Evolutionary conservation across 805 yeast genomes (phyloP).

Genomic region (Kodamaea restingae): DNA sequence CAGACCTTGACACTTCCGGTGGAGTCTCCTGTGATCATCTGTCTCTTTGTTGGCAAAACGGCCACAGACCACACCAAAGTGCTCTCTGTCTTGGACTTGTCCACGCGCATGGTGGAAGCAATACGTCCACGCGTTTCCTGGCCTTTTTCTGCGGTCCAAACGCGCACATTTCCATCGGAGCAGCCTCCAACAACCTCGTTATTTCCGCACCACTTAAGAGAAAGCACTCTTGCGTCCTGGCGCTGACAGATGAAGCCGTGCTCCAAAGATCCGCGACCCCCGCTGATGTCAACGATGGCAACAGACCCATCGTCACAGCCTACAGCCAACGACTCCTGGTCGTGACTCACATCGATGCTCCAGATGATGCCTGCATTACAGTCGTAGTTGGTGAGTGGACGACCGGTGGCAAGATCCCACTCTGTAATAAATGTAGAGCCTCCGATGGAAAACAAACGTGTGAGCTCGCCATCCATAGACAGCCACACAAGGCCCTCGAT

Average conservation of each 20-base stretch:
- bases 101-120: slow-evolving; percentile 86
- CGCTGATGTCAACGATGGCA: slow-evolving; percentile 76
- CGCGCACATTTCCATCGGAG: slow-evolving; percentile 86
- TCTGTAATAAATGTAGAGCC: slow-evolving; percentile 90
- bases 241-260: slow-evolving; percentile 73
- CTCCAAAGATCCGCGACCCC: slow-evolving; percentile 80
- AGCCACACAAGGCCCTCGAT: slow-evolving; percentile 90
- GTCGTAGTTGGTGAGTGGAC: slow-evolving; percentile 71
- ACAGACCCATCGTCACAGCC: slow-evolving; percentile 97
- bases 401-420: slow-evolving; percentile 78
- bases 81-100: slow-evolving; percentile 77
- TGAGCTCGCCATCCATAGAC: slow-evolving; percentile 38
- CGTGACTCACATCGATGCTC: slow-evolving; percentile 69
- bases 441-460: slow-evolving; percentile 86
- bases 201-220: slow-evolving; percentile 70
- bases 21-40: slow-evolving; percentile 93
- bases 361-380: slow-evolving; percentile 93
- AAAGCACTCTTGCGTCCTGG: slow-evolving; percentile 76
- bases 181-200: slow-evolving; percentile 83
- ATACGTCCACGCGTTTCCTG: slow-evolving; percentile 55
- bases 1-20: slow-evolving; percentile 92
- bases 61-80: slow-evolving; percentile 88
- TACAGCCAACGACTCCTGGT: slow-evolving; percentile 65
- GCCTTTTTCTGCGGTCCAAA: slow-evolving; percentile 56
- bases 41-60: slow-evolving; percentile 58